Base-by-base conservation (phyloP, 768 basidiomycete genomes). In the Lentinus brumalis region DNA sequence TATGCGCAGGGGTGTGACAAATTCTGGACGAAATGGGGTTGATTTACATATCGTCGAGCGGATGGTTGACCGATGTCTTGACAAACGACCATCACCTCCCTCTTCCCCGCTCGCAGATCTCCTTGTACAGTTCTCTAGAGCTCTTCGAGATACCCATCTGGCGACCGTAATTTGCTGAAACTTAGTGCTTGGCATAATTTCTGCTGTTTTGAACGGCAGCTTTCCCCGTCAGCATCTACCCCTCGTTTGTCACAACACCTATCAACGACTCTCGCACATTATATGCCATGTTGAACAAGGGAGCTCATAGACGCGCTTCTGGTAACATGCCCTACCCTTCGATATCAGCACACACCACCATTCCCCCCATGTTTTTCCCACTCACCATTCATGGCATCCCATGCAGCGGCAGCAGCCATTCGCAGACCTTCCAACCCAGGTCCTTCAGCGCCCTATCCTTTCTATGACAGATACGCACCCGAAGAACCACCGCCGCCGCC, bases 391-490 rank as follows among this genome's bases (percentile, higher is more conserved):
- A 29, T 35, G 56, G 56, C 57, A 55, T 60, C 55, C 41, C 46
- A 50, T 49, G 55, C 55, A 58, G 73, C 40, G 60, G 21, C 54
- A 64, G 58, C 63, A 56, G 7, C 61, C 60, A 15, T 63, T 67
- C 64, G 39, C 49, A 53, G 68, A 63, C 26, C 47, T 42, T 65
- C 80, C 79, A 56, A 78, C 77, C 78, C 84, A 51, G 74, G 75
- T 41, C 67, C 81, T 38, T 72, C 81, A 61, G 75, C 81, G 42
- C 75, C 79, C 58, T 76, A 73, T 59, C 47, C 66, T 15, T 67
- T 79, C 30, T 84, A 84, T 65, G 83, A 87, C 66, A 79, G 79
- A 52, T 86, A 86, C 69, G 75, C 77, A 32, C 79, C 57, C 21
- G 57, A 63, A 14, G 62, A 59, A n/a, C 57, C 57, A 31, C 50